Percentiles rank a stretch among this genome's conserved stretches.
These are phyloP conservation scores for Gentiana dahurica DNA, from an alignment of 257 asterid genomes.

Conservation along the genomic window DNA sequence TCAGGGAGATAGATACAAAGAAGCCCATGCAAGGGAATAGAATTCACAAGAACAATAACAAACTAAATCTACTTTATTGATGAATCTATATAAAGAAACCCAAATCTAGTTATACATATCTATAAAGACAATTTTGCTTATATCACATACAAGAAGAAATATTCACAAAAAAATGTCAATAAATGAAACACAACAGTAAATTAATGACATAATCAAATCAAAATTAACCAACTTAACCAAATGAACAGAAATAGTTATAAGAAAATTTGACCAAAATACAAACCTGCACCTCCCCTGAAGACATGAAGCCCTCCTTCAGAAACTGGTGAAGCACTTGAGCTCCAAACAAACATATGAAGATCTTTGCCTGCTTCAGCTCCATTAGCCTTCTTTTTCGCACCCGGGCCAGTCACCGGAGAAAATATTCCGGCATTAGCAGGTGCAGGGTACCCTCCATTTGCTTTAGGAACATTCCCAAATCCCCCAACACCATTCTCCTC, in stretches of 20 bases:
- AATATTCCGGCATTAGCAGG: constrained; percentile 72
- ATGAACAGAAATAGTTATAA: constrained; percentile 1
- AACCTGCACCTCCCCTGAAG: constrained; percentile 80
- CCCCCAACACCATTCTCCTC: constrained; percentile 33
- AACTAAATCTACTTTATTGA: constrained; percentile 16
- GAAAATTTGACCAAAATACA: neutral
- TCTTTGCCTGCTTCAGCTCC: constrained; percentile 67
- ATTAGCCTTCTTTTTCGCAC: constrained; percentile 48
- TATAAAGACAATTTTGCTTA: constrained; percentile 26
- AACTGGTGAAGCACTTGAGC: constrained; percentile 95
- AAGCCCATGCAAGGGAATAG: constrained; percentile 19
- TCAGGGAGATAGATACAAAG: constrained; percentile 22
- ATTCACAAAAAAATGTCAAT: constrained; percentile 12
- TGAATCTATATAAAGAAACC: constrained; percentile 13
- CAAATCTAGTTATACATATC: constrained; percentile 11
- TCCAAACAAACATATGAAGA: constrained; percentile 99
- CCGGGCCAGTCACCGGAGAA: constrained; percentile 62
- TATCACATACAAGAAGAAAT: constrained; percentile 16
- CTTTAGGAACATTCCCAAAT: constrained; percentile 29
- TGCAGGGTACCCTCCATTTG: constrained; percentile 66
- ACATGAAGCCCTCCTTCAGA: constrained; percentile 97
- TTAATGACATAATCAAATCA: constrained; percentile 13
- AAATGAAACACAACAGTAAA: neutral
- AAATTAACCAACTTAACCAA: constrained; percentile 12
- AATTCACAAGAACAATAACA: constrained; percentile 15